Evolutionary conservation across 768 basidiomycete genomes (phyloP), one percentile per base, ranked within the genome.

Genomic region (Kwoniella mangroviensis): DNA sequence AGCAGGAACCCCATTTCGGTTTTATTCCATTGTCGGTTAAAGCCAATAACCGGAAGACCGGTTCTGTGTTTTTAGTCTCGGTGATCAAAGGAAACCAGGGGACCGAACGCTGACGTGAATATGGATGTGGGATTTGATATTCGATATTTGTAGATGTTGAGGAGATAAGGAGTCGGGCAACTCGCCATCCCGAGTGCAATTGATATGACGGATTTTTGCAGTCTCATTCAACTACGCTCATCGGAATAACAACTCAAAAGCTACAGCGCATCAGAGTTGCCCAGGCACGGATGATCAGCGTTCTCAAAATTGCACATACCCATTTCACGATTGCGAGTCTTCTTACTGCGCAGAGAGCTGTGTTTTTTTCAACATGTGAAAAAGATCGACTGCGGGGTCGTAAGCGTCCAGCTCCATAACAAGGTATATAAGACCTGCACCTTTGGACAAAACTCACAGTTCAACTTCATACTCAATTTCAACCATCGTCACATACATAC

Each of bases 311-410:
- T 41, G 34, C 15, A 26, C 19, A 24, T 55, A 24, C 54, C n/a
- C n/a, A 58, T 19, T 0, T 45, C 1, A 21, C n/a, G 34, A 15
- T 26, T 60, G 41, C 58, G 58, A 34, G 28, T 57, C n/a, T 42
- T 15, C 34, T 9, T 34, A 42, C 53, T 54, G 53, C 53, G 53
- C 53, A 49, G 19, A 49, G 34, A 34, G 34, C 45, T 49, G 45
- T 49, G 45, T 49, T 54, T 24, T 53, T 13, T 1, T 15, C 15
- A 28, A 58, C 56, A 60, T 68, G 51, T 68, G 56, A 54, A 64
- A 68, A 60, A 62, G 22, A 21, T 63, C 22, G 19, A 63, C 67
- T 62, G 67, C 67, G 67, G 42, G 24, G n/a, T 11, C 60, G 67
- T 63, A 61, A 68, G 67, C 67, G 67, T 68, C 28, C 4, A 19